phyloP scores from a whole-genome alignment of 2,329 filamentous ascomycete genomes.

The Pseudogymnoascus sp. region DNA sequence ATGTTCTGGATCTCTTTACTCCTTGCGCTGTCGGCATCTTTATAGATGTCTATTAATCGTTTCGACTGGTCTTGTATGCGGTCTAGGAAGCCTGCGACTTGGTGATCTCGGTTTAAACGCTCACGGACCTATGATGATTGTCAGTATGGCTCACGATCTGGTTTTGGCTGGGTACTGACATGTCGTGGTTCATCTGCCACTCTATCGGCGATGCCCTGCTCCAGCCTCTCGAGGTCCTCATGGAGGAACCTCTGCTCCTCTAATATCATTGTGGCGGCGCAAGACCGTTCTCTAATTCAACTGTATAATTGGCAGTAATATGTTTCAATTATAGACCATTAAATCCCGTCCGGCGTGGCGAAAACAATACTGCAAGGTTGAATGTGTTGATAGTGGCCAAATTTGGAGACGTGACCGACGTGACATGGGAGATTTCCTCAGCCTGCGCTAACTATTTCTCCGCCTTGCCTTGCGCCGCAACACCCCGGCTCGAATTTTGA shows the following conservation, averaged over 20 bases:
- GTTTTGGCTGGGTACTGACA: slow-evolving; percentile 41
- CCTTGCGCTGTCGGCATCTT: slow-evolving; percentile 63
- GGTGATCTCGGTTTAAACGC: slow-evolving; percentile 81
- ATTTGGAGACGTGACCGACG: neutral
- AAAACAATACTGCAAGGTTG: neutral
- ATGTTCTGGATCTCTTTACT: slow-evolving; percentile 77
- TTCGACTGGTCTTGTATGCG: slow-evolving; percentile 82
- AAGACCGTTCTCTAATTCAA: neutral
- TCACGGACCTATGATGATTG: slow-evolving; percentile 63
- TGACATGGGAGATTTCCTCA: slow-evolving; percentile 1
- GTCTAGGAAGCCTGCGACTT: slow-evolving; percentile 76
- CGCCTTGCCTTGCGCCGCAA: slow-evolving; percentile 1
- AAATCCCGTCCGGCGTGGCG: neutral
- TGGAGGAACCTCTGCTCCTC: slow-evolving; percentile 93
- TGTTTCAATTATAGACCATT: neutral
- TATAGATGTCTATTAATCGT: slow-evolving; percentile 74
- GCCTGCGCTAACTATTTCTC: slow-evolving; percentile 10
- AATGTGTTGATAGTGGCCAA: slow-evolving; percentile 3
- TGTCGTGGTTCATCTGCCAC: slow-evolving; percentile 82
- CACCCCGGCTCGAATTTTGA: neutral
- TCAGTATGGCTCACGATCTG: neutral
- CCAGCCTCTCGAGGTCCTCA: slow-evolving; percentile 91
- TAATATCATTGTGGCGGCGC: slow-evolving; percentile 55
- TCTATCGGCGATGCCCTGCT: slow-evolving; percentile 87
- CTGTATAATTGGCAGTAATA: neutral